Base-by-base conservation (phyloP, 2,329 filamentous ascomycete species). In the Lecanicillium sp. region DNA sequence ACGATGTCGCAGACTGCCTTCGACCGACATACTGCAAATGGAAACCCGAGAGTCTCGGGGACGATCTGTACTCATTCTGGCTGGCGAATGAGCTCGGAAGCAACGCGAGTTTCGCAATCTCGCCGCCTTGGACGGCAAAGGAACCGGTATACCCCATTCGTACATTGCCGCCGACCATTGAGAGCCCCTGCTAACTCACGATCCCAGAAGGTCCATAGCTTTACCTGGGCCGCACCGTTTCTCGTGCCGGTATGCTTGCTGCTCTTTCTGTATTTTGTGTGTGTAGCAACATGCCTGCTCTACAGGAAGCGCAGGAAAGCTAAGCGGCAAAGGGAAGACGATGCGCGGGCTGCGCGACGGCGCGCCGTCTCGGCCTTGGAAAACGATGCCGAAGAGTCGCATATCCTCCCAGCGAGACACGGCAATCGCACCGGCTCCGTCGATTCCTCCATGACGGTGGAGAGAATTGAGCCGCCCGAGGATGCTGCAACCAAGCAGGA, bases 41-140 rank as follows among this genome's bases (percentile, higher is more conserved):
- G 61, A 63, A 56, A 26, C 61, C 63, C 12, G 46, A 58, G 15
- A 51, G 54, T 2, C 49, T 65, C 21, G 45, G 52, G 0, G 52
- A 61, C 30, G 50, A 57, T 11, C 38, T 66, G 15, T 66, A 64
- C 33, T 52, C 62, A 3, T 41, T 64, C 2, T 62, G 60, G 58
- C 57, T 65, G 17, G 58, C 55, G 2, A 56, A 55, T 5, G 52
- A 51, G 15, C 51, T 53, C 12, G 53, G 53, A 19, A 41, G 50
- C 12, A 56, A 58, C 9, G 29, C 54, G 20, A 60, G 55, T 29
- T 66, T 62, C 59, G 59, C 60, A 2, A 51, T 60, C 6, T 66
- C 63, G 12, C 62, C 61, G 8, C 58, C 60, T 2, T 66, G 62
- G 62, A 60, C 48, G n/a, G 51, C 58, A 12, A 58, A 56, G 42